Evolutionary conservation across 2,329 filamentous ascomycete genomes (phyloP).

Genomic region (Cordyceps pruinosa): DNA sequence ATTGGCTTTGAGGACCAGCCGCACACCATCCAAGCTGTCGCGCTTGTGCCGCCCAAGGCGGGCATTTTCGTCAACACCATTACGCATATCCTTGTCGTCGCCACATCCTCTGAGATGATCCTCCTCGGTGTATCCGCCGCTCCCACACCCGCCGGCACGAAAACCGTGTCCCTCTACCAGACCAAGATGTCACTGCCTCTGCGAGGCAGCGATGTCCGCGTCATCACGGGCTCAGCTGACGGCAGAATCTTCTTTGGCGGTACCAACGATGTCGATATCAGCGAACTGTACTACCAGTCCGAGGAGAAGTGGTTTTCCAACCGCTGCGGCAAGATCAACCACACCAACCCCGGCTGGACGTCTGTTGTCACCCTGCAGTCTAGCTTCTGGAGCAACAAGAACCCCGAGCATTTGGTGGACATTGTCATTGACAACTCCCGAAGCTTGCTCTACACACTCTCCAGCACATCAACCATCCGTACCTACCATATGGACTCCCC

Average conservation of each 20-base stretch:
- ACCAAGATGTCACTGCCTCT: constrained; percentile 78
- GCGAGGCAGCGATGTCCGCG: constrained; percentile 67
- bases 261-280: constrained; percentile 73
- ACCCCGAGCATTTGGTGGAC: constrained; percentile 61
- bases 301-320: constrained; percentile 96
- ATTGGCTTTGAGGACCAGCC: constrained; percentile 87
- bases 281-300: constrained; percentile 93
- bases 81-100: constrained; percentile 81
- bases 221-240: constrained; percentile 72
- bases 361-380: constrained; percentile 50
- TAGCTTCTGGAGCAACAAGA: constrained; percentile 44
- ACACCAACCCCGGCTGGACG: constrained; percentile 67
- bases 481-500: constrained; percentile 78
- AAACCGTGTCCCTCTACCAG: constrained; percentile 72
- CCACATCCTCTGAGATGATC: constrained; percentile 77
- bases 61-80: constrained; percentile 85
- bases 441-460: constrained; percentile 85
- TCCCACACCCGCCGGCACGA: constrained; percentile 60
- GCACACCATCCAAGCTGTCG: constrained; percentile 85
- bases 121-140: constrained; percentile 75
- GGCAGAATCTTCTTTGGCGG: constrained; percentile 94
- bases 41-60: constrained; percentile 73
- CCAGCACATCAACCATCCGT: constrained; percentile 78
- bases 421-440: constrained; percentile 86
- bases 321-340: constrained; percentile 81